Evolutionary conservation across 2,329 filamentous ascomycete genomes (phyloP).

Genomic region (Ophiostoma quercus): DNA sequence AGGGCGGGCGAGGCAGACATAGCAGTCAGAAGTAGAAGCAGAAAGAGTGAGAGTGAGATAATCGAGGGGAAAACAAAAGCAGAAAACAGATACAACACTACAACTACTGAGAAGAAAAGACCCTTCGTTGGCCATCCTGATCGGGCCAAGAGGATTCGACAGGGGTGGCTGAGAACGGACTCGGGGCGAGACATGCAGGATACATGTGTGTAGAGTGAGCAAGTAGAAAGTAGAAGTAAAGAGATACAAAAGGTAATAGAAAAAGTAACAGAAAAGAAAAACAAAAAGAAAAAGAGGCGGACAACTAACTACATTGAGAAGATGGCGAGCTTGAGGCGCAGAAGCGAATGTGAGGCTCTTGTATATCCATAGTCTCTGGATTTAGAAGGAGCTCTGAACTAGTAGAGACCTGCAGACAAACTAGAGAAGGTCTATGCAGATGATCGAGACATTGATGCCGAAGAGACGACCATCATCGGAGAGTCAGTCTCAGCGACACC

Average conservation of each 20-base stretch:
- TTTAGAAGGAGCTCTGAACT: background rate
- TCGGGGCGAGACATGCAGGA: background rate
- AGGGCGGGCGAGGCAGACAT: background rate
- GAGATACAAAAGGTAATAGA: no score
- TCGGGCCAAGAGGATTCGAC: slow-evolving; percentile 1
- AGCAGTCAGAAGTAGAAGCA: no score
- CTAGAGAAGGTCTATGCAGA: no score
- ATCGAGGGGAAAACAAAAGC: background rate
- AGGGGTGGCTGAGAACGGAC: slow-evolving; percentile 8
- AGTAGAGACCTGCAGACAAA: background rate
- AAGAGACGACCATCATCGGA: background rate
- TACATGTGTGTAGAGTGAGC: no score
- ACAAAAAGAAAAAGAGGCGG: no score
- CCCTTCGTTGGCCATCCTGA: background rate
- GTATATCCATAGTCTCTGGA: no score
- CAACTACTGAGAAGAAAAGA: background rate
- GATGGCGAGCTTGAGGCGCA: no score
- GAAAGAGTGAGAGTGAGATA: background rate
- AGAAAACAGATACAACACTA: background rate
- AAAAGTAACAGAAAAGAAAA: no score
- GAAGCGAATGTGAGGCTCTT: no score
- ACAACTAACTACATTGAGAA: no score
- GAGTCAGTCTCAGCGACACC: background rate
- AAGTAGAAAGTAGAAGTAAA: no score
- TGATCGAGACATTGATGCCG: background rate